These are phyloP conservation scores for Pichia inconspicua DNA, from an alignment of 1,139 yeast genomes.

Conservation along the genomic window DNA sequence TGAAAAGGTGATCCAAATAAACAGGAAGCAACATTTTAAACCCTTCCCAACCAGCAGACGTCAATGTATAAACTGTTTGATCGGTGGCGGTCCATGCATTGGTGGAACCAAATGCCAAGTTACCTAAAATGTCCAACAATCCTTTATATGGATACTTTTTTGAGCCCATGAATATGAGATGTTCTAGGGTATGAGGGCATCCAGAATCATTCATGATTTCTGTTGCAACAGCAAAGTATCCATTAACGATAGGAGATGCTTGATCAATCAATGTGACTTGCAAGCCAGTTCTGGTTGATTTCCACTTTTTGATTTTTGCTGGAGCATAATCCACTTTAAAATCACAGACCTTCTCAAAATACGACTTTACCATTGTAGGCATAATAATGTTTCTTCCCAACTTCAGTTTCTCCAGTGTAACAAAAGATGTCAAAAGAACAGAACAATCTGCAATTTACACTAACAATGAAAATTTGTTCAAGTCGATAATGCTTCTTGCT, in stretches of 20 bases:
- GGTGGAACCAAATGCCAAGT: conserved; percentile 75
- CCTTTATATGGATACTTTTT: conserved; percentile 88
- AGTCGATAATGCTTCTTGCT: no score
- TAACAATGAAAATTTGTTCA: no score
- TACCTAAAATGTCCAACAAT: conserved; percentile 77
- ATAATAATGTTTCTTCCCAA: not conserved
- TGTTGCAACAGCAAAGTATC: conserved; percentile 91
- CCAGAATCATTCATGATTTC: conserved; percentile 86
- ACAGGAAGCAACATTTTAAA: conserved; percentile 77
- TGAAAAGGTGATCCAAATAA: conserved; percentile 77
- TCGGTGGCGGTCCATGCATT: conserved; percentile 98
- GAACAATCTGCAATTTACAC: not conserved
- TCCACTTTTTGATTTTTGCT: conserved; percentile 60
- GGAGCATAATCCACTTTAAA: conserved; percentile 61
- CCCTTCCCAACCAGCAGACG: conserved; percentile 97
- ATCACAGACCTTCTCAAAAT: conserved; percentile 39
- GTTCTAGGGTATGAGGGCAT: conserved; percentile 93
- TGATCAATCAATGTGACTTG: conserved; percentile 71
- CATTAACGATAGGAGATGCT: conserved; percentile 84
- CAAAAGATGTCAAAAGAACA: not conserved
- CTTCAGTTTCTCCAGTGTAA: not conserved
- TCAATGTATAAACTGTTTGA: conserved; percentile 86
- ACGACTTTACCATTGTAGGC: conserved; percentile 16
- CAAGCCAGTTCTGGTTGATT: conserved; percentile 69
- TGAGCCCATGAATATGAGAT: conserved; percentile 91